Evolutionary conservation across 1,284 basidiomycete genomes (phyloP), one percentile per base, ranked within the genome.

Genomic region (Rhodotorula sp.): DNA sequence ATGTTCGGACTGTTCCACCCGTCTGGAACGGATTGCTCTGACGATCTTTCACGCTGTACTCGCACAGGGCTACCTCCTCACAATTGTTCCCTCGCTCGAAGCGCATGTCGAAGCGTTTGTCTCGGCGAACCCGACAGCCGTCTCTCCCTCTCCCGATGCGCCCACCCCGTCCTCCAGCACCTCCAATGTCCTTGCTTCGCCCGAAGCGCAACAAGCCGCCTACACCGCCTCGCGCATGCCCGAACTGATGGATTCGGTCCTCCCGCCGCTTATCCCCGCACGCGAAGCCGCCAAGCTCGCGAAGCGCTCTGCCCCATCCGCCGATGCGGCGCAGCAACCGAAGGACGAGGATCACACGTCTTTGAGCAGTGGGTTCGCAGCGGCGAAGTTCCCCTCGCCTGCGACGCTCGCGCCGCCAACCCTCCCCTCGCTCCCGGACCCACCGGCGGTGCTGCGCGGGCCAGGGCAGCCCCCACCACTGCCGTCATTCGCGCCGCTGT

Each of bases 1-100:
- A 12, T 22, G 15, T 32, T 37, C 15, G 4, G 44, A 12, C 13
- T 12, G 44, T 17, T n/a, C n/a, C n/a, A n/a, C n/a, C n/a, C n/a
- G n/a, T n/a, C n/a, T n/a, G n/a, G n/a, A n/a, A n/a, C n/a, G n/a
- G n/a, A n/a, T n/a, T n/a, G n/a, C n/a, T n/a, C n/a, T n/a, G n/a
- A n/a, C n/a, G n/a, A n/a, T n/a, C n/a, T n/a, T n/a, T n/a, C n/a
- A n/a, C n/a, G n/a, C n/a, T n/a, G n/a, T n/a, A 22, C 3, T 37
- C 6, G 36, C 9, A 21, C 64, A 74, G 72, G 72, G 73, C 25
- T 70, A 74, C 55, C 67, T 74, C 54, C 48, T 69, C 53, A 25
- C 71, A 32, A 36, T 61, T 27, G 41, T 69, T 5, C 73, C 73
- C 4, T 34, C 58, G 32, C n/a, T 71, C 4, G 36, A 37, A 6